Evolutionary conservation across 176 grass and related monocot genomes (phyloP).

Genomic region (Eragrostis nindensis): DNA sequence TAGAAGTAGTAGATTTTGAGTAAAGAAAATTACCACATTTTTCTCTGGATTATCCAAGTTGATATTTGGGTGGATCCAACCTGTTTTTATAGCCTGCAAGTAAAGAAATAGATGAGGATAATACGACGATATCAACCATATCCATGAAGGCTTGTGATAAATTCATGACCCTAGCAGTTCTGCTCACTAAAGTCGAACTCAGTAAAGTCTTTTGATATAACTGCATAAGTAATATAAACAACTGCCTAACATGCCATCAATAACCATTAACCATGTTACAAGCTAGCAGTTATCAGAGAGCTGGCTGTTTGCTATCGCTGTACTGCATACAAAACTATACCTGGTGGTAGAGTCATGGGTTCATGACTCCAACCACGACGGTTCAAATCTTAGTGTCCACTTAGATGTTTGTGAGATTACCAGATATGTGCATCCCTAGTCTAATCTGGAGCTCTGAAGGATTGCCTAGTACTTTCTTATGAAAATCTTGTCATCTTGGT

Average conservation of each 20-base stretch:
- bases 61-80: constrained; percentile 97
- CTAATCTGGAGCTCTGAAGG: not conserved
- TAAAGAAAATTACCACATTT: constrained; percentile 71
- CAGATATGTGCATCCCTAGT: not conserved
- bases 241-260: not conserved
- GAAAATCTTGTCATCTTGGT: not conserved
- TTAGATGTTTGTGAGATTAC: not conserved
- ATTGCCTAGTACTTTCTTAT: not conserved
- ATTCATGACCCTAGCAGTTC: not conserved
- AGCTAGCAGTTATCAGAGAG: not conserved
- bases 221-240: not conserved
- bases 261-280: not conserved
- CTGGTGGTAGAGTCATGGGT: not conserved
- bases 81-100: constrained; percentile 93
- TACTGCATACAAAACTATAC: not conserved
- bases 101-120: constrained; percentile 31
- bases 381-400: not conserved
- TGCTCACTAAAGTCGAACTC: constrained; percentile 1
- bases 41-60: constrained; percentile 94
- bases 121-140: constrained; percentile 5
- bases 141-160: constrained; percentile 10
- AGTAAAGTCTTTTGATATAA: not conserved
- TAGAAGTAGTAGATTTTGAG: not conserved
- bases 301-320: not conserved
- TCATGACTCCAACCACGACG: not conserved